Evolutionary conservation across 2,329 filamentous ascomycete species (phyloP).

Genomic region (Aaosphaeria pasadenensis): DNA sequence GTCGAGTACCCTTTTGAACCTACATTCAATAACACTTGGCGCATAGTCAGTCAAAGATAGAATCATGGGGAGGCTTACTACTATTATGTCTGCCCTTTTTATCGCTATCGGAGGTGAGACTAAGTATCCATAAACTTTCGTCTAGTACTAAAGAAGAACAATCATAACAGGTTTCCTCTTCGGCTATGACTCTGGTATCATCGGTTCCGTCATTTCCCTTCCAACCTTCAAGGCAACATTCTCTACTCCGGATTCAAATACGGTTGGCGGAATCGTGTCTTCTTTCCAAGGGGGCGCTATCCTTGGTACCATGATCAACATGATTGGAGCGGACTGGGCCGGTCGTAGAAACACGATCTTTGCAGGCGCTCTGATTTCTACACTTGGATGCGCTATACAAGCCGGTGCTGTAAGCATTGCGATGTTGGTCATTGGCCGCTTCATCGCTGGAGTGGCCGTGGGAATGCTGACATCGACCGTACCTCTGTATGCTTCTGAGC

Average conservation of each 20-base stretch:
- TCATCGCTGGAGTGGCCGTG: conserved; percentile 38
- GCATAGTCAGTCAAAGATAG: too few relatives aligned
- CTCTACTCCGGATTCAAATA: conserved; percentile 18
- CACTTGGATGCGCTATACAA: conserved; percentile 35
- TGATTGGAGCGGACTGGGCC: conserved; percentile 11
- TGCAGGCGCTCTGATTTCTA: conserved; percentile 30
- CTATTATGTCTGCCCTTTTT: too few relatives aligned
- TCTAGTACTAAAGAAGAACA: too few relatives aligned
- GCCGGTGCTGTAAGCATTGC: conserved; percentile 35
- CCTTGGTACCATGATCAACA: conserved; percentile 12
- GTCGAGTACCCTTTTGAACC: too few relatives aligned
- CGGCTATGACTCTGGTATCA: conserved; percentile 16
- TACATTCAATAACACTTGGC: too few relatives aligned
- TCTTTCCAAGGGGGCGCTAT: conserved; percentile 31
- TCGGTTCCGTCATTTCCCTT: conserved; percentile 29
- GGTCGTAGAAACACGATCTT: conserved; percentile 28
- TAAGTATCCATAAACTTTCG: too few relatives aligned
- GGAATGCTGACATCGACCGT: conserved; percentile 44
- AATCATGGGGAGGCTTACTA: conserved; percentile 8
- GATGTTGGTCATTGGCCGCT: conserved; percentile 50
- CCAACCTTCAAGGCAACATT: conserved; percentile 27
- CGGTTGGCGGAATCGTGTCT: conserved; percentile 34
- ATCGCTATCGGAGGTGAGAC: too few relatives aligned
- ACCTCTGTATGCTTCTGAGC: conserved; percentile 43
- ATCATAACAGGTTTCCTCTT: too few relatives aligned